Evolutionary conservation across 192 early-diverging fungal genomes (phyloP), one percentile per base, ranked within the genome.

Genomic region (Rhizophlyctis rosea): DNA sequence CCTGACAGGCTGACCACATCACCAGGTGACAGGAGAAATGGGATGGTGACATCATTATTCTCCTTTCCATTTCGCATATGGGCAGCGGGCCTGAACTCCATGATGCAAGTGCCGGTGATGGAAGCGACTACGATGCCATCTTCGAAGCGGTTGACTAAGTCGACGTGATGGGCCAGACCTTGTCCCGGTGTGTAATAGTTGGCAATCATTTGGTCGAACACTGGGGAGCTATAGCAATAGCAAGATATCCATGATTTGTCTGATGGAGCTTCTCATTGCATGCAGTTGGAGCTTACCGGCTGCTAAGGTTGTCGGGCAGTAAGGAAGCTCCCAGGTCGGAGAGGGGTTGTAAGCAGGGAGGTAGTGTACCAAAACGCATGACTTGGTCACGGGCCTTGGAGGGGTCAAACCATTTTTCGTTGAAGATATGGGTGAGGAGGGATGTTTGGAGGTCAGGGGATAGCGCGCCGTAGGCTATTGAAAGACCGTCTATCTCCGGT

Each of bases 191-290:
- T 61, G 61, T 85, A 85, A 30, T 76, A 34, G 59, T 85, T 85
- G 47, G 76, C 63, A 21, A 85, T 82, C n/a, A 73, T 70, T 50
- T 85, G 83, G 68, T 83, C 73, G 30, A 83, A 81, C 5, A 50
- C 59, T 23, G 59, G 59, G 13, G n/a, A n/a, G n/a, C n/a, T n/a
- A n/a, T n/a, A n/a, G n/a, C n/a, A n/a, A n/a, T n/a, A n/a, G n/a
- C n/a, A n/a, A n/a, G n/a, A n/a, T n/a, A n/a, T n/a, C n/a, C n/a
- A n/a, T n/a, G n/a, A n/a, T n/a, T n/a, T 61, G 11, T 27, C 59
- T 53, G 23, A 5, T 21, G n/a, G 34, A n/a, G 31, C 57, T 58
- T 33, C 57, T n/a, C 18, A n/a, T n/a, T 51, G 32, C 13, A 58
- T 58, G 3, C 3, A n/a, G 23, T 21, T 4, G 18, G 7, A 2